Evolutionary conservation across 768 basidiomycete species (phyloP), one percentile per base, ranked within the genome.

Genomic region (Naganishia antarctica): DNA sequence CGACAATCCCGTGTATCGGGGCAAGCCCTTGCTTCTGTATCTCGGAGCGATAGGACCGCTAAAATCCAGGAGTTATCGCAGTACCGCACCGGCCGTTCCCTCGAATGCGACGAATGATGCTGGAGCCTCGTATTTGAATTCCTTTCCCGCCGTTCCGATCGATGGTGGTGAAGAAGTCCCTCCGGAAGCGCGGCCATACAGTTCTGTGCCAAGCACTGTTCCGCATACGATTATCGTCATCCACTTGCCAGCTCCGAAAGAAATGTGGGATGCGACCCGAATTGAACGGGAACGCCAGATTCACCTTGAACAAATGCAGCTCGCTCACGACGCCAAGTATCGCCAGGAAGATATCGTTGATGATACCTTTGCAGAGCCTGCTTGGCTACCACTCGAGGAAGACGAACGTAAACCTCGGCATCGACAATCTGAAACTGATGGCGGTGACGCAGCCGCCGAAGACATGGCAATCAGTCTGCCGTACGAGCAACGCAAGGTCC

Each of bases 11-110:
- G 80, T 58, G 60, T 48, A 49, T 26, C 18, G 60, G 81, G 57
- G 77, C 80, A 31, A 85, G n/a, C 85, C 91, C 1, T 82, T 94
- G 45, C 87, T 91, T 69, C 85, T 94, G 21, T 94, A 91, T 79
- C 83, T 96, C 8, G 91, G 92, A 29, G 89, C 87, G 68, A 81
- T 94, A 21, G 92, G 92, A 8, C 92, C 92, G 15, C 82, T 96
- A 45, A 82, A 81, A n/a, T 81, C 85, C 59, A 85, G 88, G 21
- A 83, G 87, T 48, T 92, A 87, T 77, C 87, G 88, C 68, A 84
- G 88, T 1, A 80, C 66, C 0, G 68, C 63, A 9, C 47, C 70
- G 3, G 47, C 51, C 23, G 60, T 40, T 16, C 28, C n/a, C 60
- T 60, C 50, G 43, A 60, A 53, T 29, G 41, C 63, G n/a, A 23